Conservation (phyloP, 1,284 basidiomycete species). For the Microbotryomycetes sp. region DNA sequence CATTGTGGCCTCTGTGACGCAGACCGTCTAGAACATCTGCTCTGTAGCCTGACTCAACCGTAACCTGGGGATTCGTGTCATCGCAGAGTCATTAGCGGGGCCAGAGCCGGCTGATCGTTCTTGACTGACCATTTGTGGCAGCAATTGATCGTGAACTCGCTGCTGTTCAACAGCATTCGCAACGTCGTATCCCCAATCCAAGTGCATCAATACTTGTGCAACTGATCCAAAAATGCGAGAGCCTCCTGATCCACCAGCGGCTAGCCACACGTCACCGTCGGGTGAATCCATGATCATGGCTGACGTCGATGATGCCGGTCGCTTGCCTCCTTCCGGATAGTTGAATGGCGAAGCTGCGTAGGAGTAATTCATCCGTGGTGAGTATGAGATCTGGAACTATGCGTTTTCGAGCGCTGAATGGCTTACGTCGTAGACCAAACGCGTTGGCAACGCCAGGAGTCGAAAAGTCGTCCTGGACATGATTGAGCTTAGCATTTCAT, state of each 20-base stretch:
- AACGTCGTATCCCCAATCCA: slow-evolving; percentile 73
- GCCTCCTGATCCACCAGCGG: slow-evolving; percentile 80
- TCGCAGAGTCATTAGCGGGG: background rate
- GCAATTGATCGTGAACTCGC: slow-evolving; percentile 86
- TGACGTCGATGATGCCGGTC: slow-evolving; percentile 74
- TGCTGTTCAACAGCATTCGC: slow-evolving; percentile 75
- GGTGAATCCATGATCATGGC: slow-evolving; percentile 67
- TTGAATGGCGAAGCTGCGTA: slow-evolving; percentile 50
- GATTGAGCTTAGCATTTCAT: slow-evolving; percentile 2
- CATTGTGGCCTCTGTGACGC: slow-evolving; percentile 59
- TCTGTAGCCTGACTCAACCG: slow-evolving; percentile 60
- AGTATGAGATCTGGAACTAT: background rate
- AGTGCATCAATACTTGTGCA: slow-evolving; percentile 72
- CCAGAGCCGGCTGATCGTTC: slow-evolving; percentile 18
- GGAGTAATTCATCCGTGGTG: background rate
- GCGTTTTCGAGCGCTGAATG: background rate
- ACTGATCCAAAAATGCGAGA: slow-evolving; percentile 75
- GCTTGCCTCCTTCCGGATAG: slow-evolving; percentile 69
- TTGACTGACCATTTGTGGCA: slow-evolving; percentile 49
- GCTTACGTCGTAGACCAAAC: slow-evolving; percentile 57
- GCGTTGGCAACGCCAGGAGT: slow-evolving; percentile 70
- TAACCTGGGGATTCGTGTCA: too few species aligned
- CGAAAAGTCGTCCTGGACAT: slow-evolving; percentile 77
- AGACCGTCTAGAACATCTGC: slow-evolving; percentile 54
- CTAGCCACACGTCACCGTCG: slow-evolving; percentile 63